Conservation (phyloP, 2,329 filamentous ascomycete species). For the Paracamarosporium sp. region DNA sequence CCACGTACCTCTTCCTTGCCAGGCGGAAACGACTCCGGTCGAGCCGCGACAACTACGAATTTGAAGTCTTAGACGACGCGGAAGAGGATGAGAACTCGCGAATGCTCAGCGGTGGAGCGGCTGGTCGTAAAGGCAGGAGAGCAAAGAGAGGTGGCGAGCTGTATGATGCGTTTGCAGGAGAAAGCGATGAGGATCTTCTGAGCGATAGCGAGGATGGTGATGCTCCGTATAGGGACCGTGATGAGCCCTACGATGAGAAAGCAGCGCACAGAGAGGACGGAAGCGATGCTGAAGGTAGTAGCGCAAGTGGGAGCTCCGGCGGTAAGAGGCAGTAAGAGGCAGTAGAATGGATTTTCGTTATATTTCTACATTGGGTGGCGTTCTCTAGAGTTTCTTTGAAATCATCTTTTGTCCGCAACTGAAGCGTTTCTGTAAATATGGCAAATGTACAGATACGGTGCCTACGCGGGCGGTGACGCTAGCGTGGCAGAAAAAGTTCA, state of each 20-base stretch:
- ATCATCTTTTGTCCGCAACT: not conserved
- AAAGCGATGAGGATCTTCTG: slow-evolving; percentile 77
- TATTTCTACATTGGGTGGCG: slow-evolving; percentile 25
- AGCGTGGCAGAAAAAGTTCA: slow-evolving; percentile 18
- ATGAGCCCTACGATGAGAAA: slow-evolving; percentile 43
- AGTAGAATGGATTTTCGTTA: slow-evolving; percentile 20
- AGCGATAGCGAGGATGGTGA: slow-evolving; percentile 51
- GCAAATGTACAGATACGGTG: slow-evolving; percentile 1
- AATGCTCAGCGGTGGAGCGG: slow-evolving; percentile 42
- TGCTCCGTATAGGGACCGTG: slow-evolving; percentile 42
- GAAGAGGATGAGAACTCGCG: slow-evolving; percentile 67
- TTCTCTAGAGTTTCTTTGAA: slow-evolving; percentile 10
- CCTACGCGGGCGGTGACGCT: slow-evolving; percentile 1
- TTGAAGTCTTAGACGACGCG: slow-evolving; percentile 87
- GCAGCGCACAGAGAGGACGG: slow-evolving; percentile 22
- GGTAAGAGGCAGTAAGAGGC: slow-evolving; percentile 35
- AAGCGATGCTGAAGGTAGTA: slow-evolving; percentile 32
- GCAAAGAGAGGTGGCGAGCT: slow-evolving; percentile 79
- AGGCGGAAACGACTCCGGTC: slow-evolving; percentile 78
- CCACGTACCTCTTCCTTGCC: slow-evolving; percentile 81
- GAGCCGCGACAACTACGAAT: slow-evolving; percentile 86
- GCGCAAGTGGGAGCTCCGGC: slow-evolving; percentile 31
- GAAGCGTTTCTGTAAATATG: not conserved
- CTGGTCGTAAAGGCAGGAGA: slow-evolving; percentile 54
- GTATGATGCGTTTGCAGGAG: slow-evolving; percentile 96